phyloP scores from a whole-genome alignment of 345 rosid species.

The Mangifera indica region DNA sequence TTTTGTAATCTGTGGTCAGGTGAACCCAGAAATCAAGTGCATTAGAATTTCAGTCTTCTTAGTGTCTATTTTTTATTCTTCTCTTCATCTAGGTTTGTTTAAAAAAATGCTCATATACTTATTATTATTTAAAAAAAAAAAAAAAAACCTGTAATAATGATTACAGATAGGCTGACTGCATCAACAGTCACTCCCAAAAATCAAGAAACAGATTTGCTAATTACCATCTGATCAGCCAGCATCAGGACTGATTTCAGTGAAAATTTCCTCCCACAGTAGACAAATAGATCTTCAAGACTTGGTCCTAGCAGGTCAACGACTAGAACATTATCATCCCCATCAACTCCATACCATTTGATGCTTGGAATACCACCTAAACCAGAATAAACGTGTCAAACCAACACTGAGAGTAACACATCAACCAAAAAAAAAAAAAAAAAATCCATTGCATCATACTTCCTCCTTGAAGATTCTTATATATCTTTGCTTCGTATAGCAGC shows the following conservation, averaged over 20 bases:
- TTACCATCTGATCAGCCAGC: constrained; percentile 71
- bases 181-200: background rate
- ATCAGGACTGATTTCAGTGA: constrained; percentile 60
- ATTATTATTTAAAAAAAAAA: too few relatives aligned
- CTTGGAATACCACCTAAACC: constrained; percentile 50
- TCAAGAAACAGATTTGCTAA: background rate
- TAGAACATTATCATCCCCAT: constrained; percentile 50
- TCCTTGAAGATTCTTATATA: constrained; percentile 58
- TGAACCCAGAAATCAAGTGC: constrained; percentile 11
- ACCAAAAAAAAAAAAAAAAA: too few relatives aligned
- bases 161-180: background rate
- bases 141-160: background rate
- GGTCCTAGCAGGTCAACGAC: constrained; percentile 65
- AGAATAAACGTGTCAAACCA: background rate
- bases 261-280: constrained; percentile 68
- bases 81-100: background rate
- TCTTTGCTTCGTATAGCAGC: constrained; percentile 57
- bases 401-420: too few relatives aligned
- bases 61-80: background rate
- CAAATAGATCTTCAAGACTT: constrained; percentile 65
- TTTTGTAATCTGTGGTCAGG: constrained; percentile 47
- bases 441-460: constrained; percentile 36
- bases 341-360: constrained; percentile 55
- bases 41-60: background rate
- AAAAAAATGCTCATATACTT: background rate